Evolutionary conservation across 176 grass and related monocot species (phyloP).

Genomic region (Oryza glumipatula): DNA sequence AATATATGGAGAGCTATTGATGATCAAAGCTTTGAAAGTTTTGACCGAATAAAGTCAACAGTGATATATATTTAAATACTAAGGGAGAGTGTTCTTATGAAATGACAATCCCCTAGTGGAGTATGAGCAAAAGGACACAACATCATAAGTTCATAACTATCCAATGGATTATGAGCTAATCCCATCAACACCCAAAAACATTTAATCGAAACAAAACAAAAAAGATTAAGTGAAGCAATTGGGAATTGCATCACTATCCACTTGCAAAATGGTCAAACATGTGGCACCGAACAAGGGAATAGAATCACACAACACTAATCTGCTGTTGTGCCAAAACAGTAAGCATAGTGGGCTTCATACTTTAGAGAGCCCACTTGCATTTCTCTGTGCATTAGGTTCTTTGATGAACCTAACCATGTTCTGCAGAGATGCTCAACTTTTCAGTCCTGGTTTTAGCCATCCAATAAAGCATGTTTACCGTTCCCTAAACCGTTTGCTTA

Average conservation of each 20-base stretch:
- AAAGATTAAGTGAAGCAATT: neutral
- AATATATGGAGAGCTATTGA: too few species aligned
- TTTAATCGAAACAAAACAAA: neutral
- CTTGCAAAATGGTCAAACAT: neutral
- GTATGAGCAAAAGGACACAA: neutral
- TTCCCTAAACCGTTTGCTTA: slow-evolving; percentile 35
- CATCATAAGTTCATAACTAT: slow-evolving; percentile 1
- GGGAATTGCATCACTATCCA: slow-evolving; percentile 33
- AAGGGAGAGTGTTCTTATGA: neutral
- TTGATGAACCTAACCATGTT: slow-evolving; percentile 36
- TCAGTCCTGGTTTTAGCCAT: neutral
- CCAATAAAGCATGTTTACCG: slow-evolving; percentile 36
- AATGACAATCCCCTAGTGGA: neutral
- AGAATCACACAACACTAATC: neutral
- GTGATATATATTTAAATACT: too few species aligned
- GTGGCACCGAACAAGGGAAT: slow-evolving; percentile 6
- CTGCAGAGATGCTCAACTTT: slow-evolving; percentile 15
- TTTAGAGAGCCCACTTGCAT: slow-evolving; percentile 34
- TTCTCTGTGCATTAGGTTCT: slow-evolving; percentile 17
- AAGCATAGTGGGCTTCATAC: slow-evolving; percentile 4
- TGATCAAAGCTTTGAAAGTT: too few species aligned
- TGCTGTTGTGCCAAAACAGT: neutral
- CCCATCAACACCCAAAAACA: neutral
- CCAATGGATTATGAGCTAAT: slow-evolving; percentile 35
- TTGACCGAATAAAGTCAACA: too few species aligned